Evolutionary conservation across 208 protist genomes (phyloP).

Genomic region (Hexamita inflata): DNA sequence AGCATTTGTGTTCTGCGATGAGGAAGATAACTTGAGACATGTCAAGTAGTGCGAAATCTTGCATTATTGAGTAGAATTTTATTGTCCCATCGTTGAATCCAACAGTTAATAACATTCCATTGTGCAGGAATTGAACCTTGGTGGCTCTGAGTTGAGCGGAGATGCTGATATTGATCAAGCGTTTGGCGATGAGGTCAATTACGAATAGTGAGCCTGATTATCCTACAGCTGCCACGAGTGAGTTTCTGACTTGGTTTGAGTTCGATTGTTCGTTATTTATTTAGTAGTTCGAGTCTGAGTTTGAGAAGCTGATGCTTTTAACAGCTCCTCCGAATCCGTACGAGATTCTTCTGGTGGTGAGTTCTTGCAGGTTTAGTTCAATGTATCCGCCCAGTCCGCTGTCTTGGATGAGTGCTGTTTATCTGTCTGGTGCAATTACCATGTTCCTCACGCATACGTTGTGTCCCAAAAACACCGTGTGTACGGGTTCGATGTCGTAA

Average conservation of each 20-base stretch:
- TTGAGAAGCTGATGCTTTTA: neutral
- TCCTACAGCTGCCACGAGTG: conserved; percentile 5
- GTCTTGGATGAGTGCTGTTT: neutral
- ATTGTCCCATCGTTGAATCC: conserved; percentile 20
- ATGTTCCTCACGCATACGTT: neutral
- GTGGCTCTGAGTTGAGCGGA: neutral
- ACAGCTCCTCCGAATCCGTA: conserved; percentile 8
- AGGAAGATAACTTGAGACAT: neutral
- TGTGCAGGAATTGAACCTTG: neutral
- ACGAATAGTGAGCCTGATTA: neutral
- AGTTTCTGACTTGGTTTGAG: neutral
- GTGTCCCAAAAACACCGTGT: neutral
- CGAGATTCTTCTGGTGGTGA: neutral
- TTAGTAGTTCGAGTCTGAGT: neutral
- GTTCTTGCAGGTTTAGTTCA: neutral
- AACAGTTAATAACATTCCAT: conserved; percentile 1
- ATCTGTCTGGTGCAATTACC: neutral
- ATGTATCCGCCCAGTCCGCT: neutral
- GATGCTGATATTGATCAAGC: neutral
- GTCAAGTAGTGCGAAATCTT: neutral
- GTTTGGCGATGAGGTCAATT: neutral
- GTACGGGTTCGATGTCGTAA: conserved; percentile 5
- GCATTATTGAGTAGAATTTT: neutral
- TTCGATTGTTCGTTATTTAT: neutral
- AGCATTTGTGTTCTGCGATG: conserved; percentile 1